Evolutionary conservation across 352 stramenopile species (phyloP).

Genomic region (Phytophthora chlamydospora): DNA sequence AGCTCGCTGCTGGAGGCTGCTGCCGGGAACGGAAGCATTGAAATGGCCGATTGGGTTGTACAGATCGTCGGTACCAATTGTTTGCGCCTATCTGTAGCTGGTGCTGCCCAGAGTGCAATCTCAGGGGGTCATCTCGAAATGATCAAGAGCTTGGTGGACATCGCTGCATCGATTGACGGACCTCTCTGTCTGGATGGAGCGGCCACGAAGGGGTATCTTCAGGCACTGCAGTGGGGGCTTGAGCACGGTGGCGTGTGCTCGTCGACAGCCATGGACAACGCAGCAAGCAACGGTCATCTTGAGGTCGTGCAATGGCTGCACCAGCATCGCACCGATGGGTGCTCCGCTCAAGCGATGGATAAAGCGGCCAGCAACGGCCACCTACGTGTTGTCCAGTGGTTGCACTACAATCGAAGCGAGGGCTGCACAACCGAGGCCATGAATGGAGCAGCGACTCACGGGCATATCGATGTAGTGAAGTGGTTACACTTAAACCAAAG

Average conservation of each 20-base stretch:
- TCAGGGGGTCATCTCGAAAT: constrained; percentile 29
- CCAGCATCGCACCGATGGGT: constrained; percentile 21
- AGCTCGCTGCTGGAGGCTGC: constrained; percentile 23
- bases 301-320: constrained; percentile 35
- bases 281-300: constrained; percentile 31
- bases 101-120: constrained; percentile 26
- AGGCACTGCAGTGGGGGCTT: constrained; percentile 30
- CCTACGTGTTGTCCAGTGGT: constrained; percentile 28
- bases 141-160: constrained; percentile 17
- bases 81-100: constrained; percentile 15
- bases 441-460: constrained; percentile 35
- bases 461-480: constrained; percentile 39
- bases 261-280: constrained; percentile 26
- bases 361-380: constrained; percentile 23
- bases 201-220: constrained; percentile 23
- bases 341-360: constrained; percentile 25
- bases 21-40: constrained; percentile 20
- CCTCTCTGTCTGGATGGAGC: constrained; percentile 27
- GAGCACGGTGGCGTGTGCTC: constrained; percentile 21
- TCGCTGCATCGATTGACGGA: constrained; percentile 17
- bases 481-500: constrained; percentile 34
- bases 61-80: constrained; percentile 21
- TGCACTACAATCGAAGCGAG: constrained; percentile 23
- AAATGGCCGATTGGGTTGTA: constrained; percentile 26
- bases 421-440: constrained; percentile 34